phyloP scores from a whole-genome alignment of 2,329 filamentous ascomycete species.

The Ophiosphaerella korrae region DNA sequence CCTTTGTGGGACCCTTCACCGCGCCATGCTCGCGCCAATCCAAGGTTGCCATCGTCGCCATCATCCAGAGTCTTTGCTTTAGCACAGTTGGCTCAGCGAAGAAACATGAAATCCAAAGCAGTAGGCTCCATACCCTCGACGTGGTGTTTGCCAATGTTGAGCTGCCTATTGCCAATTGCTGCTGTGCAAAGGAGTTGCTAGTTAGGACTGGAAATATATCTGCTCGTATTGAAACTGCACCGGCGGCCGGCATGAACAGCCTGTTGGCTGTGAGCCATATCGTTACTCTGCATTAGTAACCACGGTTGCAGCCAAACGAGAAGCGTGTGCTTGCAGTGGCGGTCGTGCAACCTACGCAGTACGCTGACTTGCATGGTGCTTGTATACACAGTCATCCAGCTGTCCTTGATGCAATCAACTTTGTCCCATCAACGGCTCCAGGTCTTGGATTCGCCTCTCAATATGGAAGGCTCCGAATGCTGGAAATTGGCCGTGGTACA shows the following conservation, averaged over 20 bases:
- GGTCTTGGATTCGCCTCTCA: constrained; percentile 4
- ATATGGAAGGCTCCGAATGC: constrained; percentile 25
- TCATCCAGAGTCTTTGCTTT: no score
- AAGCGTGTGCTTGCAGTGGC: constrained; percentile 22
- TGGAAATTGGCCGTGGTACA: constrained; percentile 24
- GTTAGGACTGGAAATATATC: constrained; percentile 21
- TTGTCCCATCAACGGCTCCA: neutral
- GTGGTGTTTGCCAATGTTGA: no score
- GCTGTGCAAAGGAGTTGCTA: constrained; percentile 4
- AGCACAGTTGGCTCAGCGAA: no score
- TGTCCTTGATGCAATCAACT: neutral
- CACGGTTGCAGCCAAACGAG: constrained; percentile 23
- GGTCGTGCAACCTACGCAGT: constrained; percentile 24
- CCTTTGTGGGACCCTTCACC: constrained; percentile 17
- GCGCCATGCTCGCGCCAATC: no score
- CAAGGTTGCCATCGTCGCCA: no score
- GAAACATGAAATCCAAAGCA: no score
- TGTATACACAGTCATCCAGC: constrained; percentile 1
- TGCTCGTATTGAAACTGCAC: constrained; percentile 22
- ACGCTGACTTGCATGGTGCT: constrained; percentile 29
- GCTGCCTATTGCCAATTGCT: no score
- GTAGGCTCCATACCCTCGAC: no score
- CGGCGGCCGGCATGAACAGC: constrained; percentile 31
- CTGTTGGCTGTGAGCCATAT: constrained; percentile 20
- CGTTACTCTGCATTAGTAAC: constrained; percentile 36